Evolutionary conservation across 2,329 filamentous ascomycete species (phyloP).

Genomic region (Fusarium buharicum): DNA sequence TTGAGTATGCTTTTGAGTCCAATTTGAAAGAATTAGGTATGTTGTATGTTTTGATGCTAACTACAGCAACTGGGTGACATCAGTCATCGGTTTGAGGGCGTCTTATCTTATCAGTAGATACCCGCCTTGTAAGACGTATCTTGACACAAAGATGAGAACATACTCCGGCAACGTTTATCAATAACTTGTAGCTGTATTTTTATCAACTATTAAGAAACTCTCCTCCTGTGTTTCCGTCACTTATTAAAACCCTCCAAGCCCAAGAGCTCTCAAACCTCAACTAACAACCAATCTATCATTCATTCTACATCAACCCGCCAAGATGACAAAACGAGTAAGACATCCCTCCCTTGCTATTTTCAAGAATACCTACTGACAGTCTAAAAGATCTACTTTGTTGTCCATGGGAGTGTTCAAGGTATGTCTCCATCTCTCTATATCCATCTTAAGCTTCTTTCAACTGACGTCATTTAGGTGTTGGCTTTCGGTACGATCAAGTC

Average conservation of each 20-base stretch:
- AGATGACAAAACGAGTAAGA: constrained; percentile 52
- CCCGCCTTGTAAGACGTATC: constrained; percentile 6
- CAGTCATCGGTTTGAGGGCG: constrained; percentile 12
- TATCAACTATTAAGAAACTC: background rate
- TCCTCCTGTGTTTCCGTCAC: background rate
- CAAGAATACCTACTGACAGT: constrained; percentile 3
- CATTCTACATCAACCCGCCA: background rate
- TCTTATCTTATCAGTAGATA: constrained; percentile 36
- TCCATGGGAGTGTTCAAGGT: constrained; percentile 78
- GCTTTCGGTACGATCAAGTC: constrained; percentile 58
- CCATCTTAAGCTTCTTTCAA: background rate
- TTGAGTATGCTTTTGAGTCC: constrained; percentile 1
- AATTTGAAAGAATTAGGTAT: constrained; percentile 10
- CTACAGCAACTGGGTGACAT: constrained; percentile 24
- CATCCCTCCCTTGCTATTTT: background rate
- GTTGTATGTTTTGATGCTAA: constrained; percentile 4
- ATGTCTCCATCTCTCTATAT: constrained; percentile 42
- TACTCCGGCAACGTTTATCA: background rate
- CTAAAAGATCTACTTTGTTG: constrained; percentile 69
- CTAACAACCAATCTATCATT: background rate
- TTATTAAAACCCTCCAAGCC: background rate
- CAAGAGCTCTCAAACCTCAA: background rate
- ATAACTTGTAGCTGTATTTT: background rate
- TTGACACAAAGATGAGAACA: constrained; percentile 21
- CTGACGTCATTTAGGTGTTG: constrained; percentile 60